Conservation (phyloP, 1,284 basidiomycete genomes). For the Coriolopsis trogii region DNA sequence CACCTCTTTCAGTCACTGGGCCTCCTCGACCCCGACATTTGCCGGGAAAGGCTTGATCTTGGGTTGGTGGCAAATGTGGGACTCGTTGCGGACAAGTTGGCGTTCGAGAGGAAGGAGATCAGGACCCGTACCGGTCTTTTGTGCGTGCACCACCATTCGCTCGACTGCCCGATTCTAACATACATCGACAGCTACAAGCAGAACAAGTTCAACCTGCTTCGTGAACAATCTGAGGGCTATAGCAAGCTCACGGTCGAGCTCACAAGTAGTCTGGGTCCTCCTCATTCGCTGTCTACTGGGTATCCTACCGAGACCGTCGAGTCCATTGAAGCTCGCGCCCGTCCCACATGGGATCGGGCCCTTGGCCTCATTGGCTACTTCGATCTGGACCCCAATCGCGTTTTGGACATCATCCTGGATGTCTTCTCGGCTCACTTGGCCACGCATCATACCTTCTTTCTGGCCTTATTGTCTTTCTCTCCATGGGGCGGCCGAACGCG, state of each 20-base stretch:
- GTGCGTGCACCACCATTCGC: conserved; percentile 49
- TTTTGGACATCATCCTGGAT: conserved; percentile 93
- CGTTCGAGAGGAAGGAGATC: conserved; percentile 76
- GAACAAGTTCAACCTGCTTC: conserved; percentile 96
- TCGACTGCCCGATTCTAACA: background rate
- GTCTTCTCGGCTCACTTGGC: conserved; percentile 83
- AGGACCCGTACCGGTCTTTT: conserved; percentile 77
- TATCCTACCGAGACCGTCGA: conserved; percentile 60
- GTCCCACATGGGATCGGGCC: conserved; percentile 83
- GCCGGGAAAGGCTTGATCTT: conserved; percentile 74
- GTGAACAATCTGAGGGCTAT: conserved; percentile 98
- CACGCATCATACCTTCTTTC: conserved; percentile 91
- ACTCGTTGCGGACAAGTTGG: conserved; percentile 62
- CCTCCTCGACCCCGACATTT: conserved; percentile 59
- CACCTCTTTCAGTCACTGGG: conserved; percentile 46
- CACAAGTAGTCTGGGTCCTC: conserved; percentile 75
- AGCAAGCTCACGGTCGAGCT: conserved; percentile 89
- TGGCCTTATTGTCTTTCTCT: conserved; percentile 82
- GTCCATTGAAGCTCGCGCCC: conserved; percentile 65
- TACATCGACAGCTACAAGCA: conserved; percentile 82
- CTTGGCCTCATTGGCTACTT: conserved; percentile 94
- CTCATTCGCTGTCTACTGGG: conserved; percentile 65
- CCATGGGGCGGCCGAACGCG: conserved; percentile 61
- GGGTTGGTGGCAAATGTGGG: conserved; percentile 60
- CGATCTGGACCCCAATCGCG: conserved; percentile 93